Evolutionary conservation across 2,329 filamentous ascomycete species (phyloP), one percentile per base, ranked within the genome.

Genomic region (Cytospora mali): DNA sequence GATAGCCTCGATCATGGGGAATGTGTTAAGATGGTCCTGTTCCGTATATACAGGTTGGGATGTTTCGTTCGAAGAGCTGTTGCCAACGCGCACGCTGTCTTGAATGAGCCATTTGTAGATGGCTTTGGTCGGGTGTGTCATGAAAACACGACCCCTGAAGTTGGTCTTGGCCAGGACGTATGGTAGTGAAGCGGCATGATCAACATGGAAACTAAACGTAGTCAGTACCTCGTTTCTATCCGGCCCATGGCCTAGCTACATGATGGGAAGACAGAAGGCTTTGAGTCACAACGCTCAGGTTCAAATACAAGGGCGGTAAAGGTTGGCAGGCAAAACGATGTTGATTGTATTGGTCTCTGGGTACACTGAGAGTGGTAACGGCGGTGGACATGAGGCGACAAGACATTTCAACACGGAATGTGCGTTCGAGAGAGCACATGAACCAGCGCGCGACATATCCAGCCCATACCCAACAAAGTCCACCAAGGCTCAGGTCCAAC

Each of bases 31-130:
- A 75, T 98, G 93, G 73, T 99, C 95, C 69, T 94, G 89, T 77
- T 99, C 95, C 1, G 92, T 97, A 75, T 97, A 99, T 52, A 98
- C 87, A 72, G 92, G 82, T 81, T 95, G 84, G 71, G 91, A 82
- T 0, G 81, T 82, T 59, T 81, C 79, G 67, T 86, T 85, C 11
- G 85, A 86, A 2, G 85, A 87, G 5, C 84, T 88, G 71, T 88
- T 90, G 73, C 89, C 90, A 31, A 99, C 93, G 64, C 95, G 89
- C 51, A 99, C 92, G 68, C 93, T 96, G 77, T 99, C 95, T 76
- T 97, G 93, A 66, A 98, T 97, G 57, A 98, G 87, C 94, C 95
- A 98, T 79, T 98, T 98, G 84, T 99, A 99, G 74, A 99, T 99
- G 70, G 95, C 95, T 76, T 99, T 98, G 53, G 95, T 99, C 1